Base-by-base conservation (phyloP, 805 yeast genomes). In the Candida awuae region DNA sequence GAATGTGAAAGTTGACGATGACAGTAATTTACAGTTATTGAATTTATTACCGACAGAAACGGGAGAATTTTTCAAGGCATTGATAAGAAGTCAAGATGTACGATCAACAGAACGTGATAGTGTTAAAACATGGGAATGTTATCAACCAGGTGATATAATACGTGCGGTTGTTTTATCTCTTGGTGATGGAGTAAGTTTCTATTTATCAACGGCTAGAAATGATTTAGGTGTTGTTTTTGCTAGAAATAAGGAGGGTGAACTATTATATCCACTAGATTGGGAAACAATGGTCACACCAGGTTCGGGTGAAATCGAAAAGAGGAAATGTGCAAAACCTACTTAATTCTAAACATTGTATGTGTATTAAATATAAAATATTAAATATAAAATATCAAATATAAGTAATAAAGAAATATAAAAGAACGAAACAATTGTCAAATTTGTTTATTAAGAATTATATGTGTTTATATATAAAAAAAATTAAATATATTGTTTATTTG, bases 141-240 rank as follows among this genome's bases (percentile, higher is more conserved):
- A 80, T 62, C 73, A 73, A 49, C 97, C 97, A 0, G 97, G 97
- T 13, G 99, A 92, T 59, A 75, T 92, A 37, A 84, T 92, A 3
- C 70, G 95, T 45, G 96, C 95, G 0, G 66, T 71, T 48, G 80
- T 88, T 8, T 65, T 74, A n/a, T 84, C 95, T 0, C 64, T 92
- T 25, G 99, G 99, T 39, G 98, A 92, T 60, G 97, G 97, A 8
- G 70, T 82, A 15, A 84, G 85, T 56, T 92, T 88, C 56, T 92
- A 88, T 58, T 65, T 92, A 46, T 73, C 86, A 6, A 92, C 98
- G 0, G 94, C 96, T 3, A 68, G 80, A 46, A 86, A 90, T 58
- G 95, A 90, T 53, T 65, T 90, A 29, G 99, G 99, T 3, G 98
- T 92, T 4, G 80, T 92, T 1, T 84, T 88, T 58, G 97, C 97